Percentiles rank a stretch among this genome's conserved stretches.
Evolutionary conservation across 2,329 filamentous ascomycete genomes (phyloP).

Genomic region (Epichloe typhina): DNA sequence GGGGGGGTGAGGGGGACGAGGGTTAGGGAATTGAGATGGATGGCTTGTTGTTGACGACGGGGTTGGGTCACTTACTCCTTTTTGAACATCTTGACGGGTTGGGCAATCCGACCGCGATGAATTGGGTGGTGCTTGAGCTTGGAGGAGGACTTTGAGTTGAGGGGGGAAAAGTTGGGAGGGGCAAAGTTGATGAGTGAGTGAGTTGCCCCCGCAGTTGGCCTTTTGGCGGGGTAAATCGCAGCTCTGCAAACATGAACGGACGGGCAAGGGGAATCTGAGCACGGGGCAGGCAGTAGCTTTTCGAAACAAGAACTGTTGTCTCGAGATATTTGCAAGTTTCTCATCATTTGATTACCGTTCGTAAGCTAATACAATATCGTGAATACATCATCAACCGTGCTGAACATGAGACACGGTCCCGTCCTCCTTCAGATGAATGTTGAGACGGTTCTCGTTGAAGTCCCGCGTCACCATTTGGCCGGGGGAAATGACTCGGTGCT

Average conservation of each 20-base stretch:
- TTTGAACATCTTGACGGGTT: constrained; percentile 62
- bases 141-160: background rate
- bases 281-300: too few species aligned
- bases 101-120: background rate
- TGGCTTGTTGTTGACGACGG: background rate
- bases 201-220: constrained; percentile 7
- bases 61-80: constrained; percentile 54
- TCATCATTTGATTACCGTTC: too few species aligned
- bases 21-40: constrained; percentile 12
- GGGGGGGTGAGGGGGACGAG: too few species aligned
- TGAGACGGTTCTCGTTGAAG: constrained; percentile 39
- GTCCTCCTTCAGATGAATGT: constrained; percentile 45
- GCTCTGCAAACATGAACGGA: too few species aligned
- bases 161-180: constrained; percentile 3
- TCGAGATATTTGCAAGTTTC: too few species aligned
- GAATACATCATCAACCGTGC: constrained; percentile 40
- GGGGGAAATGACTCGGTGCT: constrained; percentile 44
- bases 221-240: constrained; percentile 3
- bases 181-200: background rate
- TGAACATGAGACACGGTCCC: constrained; percentile 47
- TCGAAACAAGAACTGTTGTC: too few species aligned
- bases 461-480: constrained; percentile 47
- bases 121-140: background rate
- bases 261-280: too few species aligned
- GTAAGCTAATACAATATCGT: too few species aligned